Evolutionary conservation across 2,329 filamentous ascomycete species (phyloP), one percentile per base, ranked within the genome.

Genomic region (Akanthomyces muscarius): DNA sequence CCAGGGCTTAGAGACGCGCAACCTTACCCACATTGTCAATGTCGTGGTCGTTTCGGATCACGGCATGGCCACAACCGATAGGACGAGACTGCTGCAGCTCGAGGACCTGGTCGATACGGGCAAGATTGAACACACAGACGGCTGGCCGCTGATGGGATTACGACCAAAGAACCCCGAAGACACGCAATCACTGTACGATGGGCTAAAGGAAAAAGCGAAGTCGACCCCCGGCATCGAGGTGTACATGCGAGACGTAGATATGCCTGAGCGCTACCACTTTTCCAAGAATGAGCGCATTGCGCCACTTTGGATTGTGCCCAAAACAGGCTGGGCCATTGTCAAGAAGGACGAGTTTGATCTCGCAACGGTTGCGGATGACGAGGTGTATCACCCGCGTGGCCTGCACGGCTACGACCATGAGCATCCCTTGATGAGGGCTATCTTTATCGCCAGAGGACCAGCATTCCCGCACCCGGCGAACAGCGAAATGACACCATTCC

Each of bases 21-120:
- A 98, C 72, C 78, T 99, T 57, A 97, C 92, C 0, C 73, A 89
- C 23, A 90, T 99, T 65, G 91, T 98, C 71, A 99, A 99, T 68
- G 84, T 99, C 8, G 87, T 99, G 41, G 83, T 99, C n/a, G 94
- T 99, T 2, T 97, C 92, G 0, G 95, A 99, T 73, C 95, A 99
- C 73, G 95, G 95, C 57, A 99, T 99, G 95, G 95, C 95, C 1
- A 96, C 92, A 0, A 98, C 95, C 0, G 90, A 93, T 64, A 86
- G 84, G 0, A 82, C 87, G 21, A 85, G 95, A 13, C 80, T 98
- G 52, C 83, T 98, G 30, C 95, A 98, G 75, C 81, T 98, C 2
- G 95, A 99, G 66, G 92, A 97, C 71, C 77, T 98, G 4, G 81
- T 98, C 53, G 91, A 97, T 72, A 82, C 89, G 6, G 79, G 78